Conservation (phyloP, 805 yeast species). For the Yarrowia sp. region DNA sequence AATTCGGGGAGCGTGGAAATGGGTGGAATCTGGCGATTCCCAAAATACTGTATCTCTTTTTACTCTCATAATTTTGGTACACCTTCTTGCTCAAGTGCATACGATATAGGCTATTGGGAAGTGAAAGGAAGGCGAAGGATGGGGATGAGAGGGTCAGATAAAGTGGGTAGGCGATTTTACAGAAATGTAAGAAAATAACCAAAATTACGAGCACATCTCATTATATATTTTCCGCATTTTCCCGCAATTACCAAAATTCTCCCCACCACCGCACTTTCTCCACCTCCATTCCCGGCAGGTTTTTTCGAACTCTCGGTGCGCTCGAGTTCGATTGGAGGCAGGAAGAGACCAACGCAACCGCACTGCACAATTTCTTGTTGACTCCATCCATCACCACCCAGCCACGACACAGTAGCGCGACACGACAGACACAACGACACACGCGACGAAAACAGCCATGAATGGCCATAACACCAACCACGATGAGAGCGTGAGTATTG, state of each 20-base stretch:
- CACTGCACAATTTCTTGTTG: constrained; percentile 35
- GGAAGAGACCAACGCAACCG: constrained; percentile 38
- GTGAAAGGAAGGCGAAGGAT: not conserved
- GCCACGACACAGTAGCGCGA: constrained; percentile 9
- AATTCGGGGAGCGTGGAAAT: no score
- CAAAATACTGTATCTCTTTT: no score
- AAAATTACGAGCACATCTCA: not conserved
- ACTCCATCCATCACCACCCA: constrained; percentile 7
- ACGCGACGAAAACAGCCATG: constrained; percentile 6
- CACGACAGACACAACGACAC: not conserved
- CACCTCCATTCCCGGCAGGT: constrained; percentile 4
- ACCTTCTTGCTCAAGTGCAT: not conserved
- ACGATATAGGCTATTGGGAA: constrained; percentile 25
- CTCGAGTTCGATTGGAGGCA: constrained; percentile 29
- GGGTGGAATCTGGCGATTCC: no score
- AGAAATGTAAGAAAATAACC: not conserved
- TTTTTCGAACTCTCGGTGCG: constrained; percentile 22
- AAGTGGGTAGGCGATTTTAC: not conserved
- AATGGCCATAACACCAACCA: constrained; percentile 18
- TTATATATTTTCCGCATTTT: not conserved
- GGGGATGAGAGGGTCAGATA: not conserved
- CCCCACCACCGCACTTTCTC: not conserved
- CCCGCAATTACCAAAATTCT: not conserved
- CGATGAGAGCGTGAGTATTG: constrained; percentile 33
- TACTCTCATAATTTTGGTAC: no score